Conservation (phyloP, 2,329 filamentous ascomycete species). For the Aspergillus fischeri region DNA sequence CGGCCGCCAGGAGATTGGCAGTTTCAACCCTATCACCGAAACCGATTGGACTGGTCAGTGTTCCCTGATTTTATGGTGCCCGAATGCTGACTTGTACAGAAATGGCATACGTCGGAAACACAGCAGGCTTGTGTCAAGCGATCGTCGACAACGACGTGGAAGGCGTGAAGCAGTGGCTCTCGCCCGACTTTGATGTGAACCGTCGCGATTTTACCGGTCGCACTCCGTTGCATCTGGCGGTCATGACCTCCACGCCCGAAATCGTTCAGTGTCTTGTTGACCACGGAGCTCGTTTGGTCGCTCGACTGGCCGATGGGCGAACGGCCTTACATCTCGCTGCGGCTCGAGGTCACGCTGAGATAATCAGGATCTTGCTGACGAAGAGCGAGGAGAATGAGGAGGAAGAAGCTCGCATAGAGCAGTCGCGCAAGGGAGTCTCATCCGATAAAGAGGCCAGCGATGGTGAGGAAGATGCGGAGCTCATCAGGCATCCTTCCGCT, state of each 20-base stretch:
- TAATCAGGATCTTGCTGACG: conserved; percentile 67
- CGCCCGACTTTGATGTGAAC: conserved; percentile 68
- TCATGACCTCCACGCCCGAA: conserved; percentile 62
- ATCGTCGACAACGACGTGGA: conserved; percentile 72
- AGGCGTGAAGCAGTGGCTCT: conserved; percentile 65
- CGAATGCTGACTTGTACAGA: conserved; percentile 41
- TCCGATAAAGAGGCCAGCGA: not conserved
- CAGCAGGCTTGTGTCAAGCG: conserved; percentile 70
- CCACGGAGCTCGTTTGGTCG: conserved; percentile 66
- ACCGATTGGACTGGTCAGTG: conserved; percentile 67
- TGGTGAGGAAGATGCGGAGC: conserved; percentile 28
- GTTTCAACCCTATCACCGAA: conserved; percentile 75
- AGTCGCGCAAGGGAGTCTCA: conserved; percentile 13
- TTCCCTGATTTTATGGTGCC: too few relatives aligned
- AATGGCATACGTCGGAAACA: conserved; percentile 84
- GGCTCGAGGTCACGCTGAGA: conserved; percentile 62
- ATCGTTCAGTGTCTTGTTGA: conserved; percentile 70
- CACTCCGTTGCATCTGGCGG: conserved; percentile 73
- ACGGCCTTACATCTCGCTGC: conserved; percentile 82
- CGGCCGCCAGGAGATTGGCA: conserved; percentile 67
- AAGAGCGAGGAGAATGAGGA: conserved; percentile 66
- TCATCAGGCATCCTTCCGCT: conserved; percentile 35
- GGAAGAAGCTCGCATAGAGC: conserved; percentile 45
- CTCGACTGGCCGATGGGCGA: conserved; percentile 71
- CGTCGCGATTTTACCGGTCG: conserved; percentile 73